phyloP scores from a whole-genome alignment of 163 green algal genomes.

The Chlorella variabilis region DNA sequence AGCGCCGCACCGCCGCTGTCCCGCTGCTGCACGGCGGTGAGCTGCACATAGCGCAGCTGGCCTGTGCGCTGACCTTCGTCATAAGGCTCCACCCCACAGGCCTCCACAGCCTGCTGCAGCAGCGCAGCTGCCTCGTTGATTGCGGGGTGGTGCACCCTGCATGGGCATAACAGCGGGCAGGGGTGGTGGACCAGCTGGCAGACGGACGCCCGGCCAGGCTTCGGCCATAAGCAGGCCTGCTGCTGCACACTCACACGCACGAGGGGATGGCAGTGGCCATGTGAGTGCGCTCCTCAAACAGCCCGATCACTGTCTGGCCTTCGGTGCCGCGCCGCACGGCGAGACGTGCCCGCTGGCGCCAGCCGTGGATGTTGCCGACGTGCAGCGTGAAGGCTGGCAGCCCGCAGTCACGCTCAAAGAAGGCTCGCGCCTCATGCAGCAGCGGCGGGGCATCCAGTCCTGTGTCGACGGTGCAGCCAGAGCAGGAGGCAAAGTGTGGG shows the following conservation, averaged over 20 bases:
- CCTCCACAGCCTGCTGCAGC: neutral
- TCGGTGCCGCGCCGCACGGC: slow-evolving; percentile 1
- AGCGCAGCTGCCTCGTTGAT: slow-evolving; percentile 40
- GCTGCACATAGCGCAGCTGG: slow-evolving; percentile 47
- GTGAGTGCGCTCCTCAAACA: slow-evolving; percentile 43
- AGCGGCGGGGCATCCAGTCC: slow-evolving; percentile 17
- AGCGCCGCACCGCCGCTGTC: neutral
- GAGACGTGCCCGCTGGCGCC: slow-evolving; percentile 41
- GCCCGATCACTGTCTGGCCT: slow-evolving; percentile 25
- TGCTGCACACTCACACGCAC: slow-evolving; percentile 43
- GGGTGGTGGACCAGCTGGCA: neutral
- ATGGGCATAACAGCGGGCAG: neutral
- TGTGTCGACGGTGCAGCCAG: slow-evolving; percentile 41
- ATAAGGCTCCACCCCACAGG: slow-evolving; percentile 7
- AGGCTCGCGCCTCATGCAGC: slow-evolving; percentile 1
- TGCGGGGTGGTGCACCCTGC: slow-evolving; percentile 37
- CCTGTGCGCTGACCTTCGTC: slow-evolving; percentile 28
- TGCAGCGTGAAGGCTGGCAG: slow-evolving; percentile 16
- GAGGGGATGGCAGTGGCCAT: slow-evolving; percentile 25
- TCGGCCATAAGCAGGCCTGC: neutral
- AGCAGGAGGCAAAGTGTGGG: slow-evolving; percentile 44
- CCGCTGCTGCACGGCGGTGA: slow-evolving; percentile 8
- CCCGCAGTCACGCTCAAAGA: slow-evolving; percentile 13
- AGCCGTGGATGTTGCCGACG: neutral
- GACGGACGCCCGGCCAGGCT: neutral